These are phyloP conservation scores for Phytopythium kandeliae DNA, from an alignment of 352 stramenopile species.

Conservation along the genomic window DNA sequence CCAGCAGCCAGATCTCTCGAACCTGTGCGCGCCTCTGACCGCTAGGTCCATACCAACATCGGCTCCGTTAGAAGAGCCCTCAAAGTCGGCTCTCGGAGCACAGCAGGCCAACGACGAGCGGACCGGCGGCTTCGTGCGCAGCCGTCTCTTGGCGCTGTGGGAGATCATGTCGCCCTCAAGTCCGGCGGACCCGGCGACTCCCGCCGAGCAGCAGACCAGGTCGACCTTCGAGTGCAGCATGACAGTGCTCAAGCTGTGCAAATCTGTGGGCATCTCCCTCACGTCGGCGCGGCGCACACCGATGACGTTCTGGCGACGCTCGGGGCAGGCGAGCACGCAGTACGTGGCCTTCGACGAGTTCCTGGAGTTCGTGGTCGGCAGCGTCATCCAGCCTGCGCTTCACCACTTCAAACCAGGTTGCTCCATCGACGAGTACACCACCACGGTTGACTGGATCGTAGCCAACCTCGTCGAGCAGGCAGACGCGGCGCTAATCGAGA, in stretches of 20 bases:
- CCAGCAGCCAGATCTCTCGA: not conserved
- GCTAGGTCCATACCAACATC: not conserved
- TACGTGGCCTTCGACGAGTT: slow-evolving; percentile 46
- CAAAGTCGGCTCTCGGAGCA: slow-evolving; percentile 21
- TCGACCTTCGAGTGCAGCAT: slow-evolving; percentile 53
- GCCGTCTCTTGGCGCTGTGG: slow-evolving; percentile 36
- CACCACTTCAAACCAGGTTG: slow-evolving; percentile 45
- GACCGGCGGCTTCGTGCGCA: slow-evolving; percentile 23
- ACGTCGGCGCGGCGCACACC: slow-evolving; percentile 8
- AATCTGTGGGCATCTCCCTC: slow-evolving; percentile 39
- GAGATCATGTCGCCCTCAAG: slow-evolving; percentile 18
- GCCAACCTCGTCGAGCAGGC: slow-evolving; percentile 23
- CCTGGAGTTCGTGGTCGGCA: slow-evolving; percentile 32
- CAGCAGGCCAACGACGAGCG: slow-evolving; percentile 24
- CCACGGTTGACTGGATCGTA: slow-evolving; percentile 34
- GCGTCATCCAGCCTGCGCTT: slow-evolving; percentile 42
- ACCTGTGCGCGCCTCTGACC: not conserved
- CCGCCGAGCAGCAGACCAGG: slow-evolving; percentile 10
- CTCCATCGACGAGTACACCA: slow-evolving; percentile 32
- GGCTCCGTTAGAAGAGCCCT: not conserved
- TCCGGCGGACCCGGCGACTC: not conserved
- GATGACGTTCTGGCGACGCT: slow-evolving; percentile 18
- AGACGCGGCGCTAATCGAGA: not conserved
- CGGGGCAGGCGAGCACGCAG: slow-evolving; percentile 3
- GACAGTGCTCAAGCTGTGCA: slow-evolving; percentile 53